phyloP scores from a whole-genome alignment of 2,329 filamentous ascomycete genomes.

The Aspergillus tanneri region DNA sequence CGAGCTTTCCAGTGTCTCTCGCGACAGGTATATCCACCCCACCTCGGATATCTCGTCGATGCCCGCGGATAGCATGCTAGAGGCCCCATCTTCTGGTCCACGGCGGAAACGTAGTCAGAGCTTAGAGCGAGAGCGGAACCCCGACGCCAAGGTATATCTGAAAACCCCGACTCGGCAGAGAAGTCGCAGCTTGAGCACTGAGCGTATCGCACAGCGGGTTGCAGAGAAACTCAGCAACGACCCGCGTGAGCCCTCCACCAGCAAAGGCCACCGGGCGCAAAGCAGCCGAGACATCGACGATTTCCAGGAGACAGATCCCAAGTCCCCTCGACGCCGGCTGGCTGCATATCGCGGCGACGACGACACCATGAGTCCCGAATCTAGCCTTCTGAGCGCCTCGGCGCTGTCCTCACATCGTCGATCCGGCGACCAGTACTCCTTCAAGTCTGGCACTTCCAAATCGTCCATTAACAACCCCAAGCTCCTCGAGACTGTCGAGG shows the following conservation, averaged over 20 bases:
- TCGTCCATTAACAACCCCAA: slow-evolving; percentile 91
- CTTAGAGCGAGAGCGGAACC: slow-evolving; percentile 41
- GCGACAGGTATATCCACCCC: slow-evolving; percentile 64
- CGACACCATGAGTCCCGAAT: slow-evolving; percentile 58
- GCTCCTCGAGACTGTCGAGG: slow-evolving; percentile 85
- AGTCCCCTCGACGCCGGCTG: slow-evolving; percentile 49
- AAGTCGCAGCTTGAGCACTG: slow-evolving; percentile 64
- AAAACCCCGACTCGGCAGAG: slow-evolving; percentile 59
- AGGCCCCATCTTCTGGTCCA: slow-evolving; percentile 51
- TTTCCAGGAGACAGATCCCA: slow-evolving; percentile 44
- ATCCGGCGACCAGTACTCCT: slow-evolving; percentile 59
- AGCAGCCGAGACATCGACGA: slow-evolving; percentile 50
- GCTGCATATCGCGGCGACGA: slow-evolving; percentile 50
- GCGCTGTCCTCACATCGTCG: slow-evolving; percentile 54
- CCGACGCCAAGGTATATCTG: slow-evolving; percentile 48
- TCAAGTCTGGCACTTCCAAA: slow-evolving; percentile 58
- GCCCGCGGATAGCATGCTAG: slow-evolving; percentile 70
- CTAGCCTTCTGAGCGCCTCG: slow-evolving; percentile 60
- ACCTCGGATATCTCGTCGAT: slow-evolving; percentile 86
- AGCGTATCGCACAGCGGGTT: slow-evolving; percentile 66
- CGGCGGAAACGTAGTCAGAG: slow-evolving; percentile 53
- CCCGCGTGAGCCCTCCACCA: slow-evolving; percentile 46
- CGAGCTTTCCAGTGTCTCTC: slow-evolving; percentile 62
- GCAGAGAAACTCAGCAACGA: slow-evolving; percentile 64
- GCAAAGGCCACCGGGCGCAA: slow-evolving; percentile 45